Conservation (phyloP, 805 yeast species). For the Starmerella bombi region DNA sequence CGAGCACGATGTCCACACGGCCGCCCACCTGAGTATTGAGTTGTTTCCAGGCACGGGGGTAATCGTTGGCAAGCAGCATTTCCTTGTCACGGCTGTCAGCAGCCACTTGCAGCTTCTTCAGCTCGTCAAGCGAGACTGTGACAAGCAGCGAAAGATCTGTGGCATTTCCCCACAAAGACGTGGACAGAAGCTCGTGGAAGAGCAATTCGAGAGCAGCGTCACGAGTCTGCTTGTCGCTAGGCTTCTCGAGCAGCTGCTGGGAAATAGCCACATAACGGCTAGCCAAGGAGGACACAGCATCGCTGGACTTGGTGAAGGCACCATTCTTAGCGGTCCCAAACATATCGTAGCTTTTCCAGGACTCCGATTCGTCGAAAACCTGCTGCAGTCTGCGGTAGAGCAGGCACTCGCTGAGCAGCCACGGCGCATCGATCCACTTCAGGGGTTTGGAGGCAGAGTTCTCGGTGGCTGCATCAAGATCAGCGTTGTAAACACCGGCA, state of each 20-base stretch:
- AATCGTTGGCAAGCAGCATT: constrained; percentile 64
- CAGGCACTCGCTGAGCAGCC: constrained; percentile 81
- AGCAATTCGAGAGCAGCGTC: constrained; percentile 38
- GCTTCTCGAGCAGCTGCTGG: constrained; percentile 18
- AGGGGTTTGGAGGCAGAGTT: constrained; percentile 10
- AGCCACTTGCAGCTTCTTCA: constrained; percentile 74
- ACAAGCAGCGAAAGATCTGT: constrained; percentile 84
- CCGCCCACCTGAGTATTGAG: constrained; percentile 24
- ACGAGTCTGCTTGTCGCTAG: background rate
- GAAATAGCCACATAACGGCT: constrained; percentile 39
- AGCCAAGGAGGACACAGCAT: constrained; percentile 74
- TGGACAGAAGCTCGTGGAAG: constrained; percentile 72
- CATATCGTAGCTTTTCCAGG: constrained; percentile 53
- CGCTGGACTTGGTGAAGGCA: constrained; percentile 60
- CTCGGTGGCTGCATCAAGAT: constrained; percentile 23
- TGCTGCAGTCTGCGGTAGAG: constrained; percentile 44
- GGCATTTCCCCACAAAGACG: constrained; percentile 96
- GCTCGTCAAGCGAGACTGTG: constrained; percentile 59
- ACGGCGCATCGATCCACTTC: constrained; percentile 77
- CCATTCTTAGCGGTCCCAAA: constrained; percentile 56
- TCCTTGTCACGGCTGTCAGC: constrained; percentile 72
- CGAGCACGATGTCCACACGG: constrained; percentile 72
- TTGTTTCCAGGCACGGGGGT: constrained; percentile 49
- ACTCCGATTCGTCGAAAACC: constrained; percentile 24
- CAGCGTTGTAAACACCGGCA: constrained; percentile 42